phyloP scores from a whole-genome alignment of 2,329 filamentous ascomycete species.

The Penicillium concentricum region DNA sequence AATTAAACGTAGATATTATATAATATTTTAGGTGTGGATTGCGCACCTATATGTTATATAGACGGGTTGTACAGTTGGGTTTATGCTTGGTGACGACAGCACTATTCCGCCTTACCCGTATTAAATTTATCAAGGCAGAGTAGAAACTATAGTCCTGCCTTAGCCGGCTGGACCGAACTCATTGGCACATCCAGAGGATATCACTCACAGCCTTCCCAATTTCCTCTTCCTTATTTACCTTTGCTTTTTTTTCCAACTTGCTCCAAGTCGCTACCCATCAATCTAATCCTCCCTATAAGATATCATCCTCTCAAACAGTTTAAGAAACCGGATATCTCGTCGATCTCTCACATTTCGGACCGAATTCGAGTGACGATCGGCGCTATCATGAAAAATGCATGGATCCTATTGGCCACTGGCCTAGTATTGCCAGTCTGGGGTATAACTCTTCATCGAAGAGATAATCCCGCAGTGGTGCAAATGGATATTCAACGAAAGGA shows the following conservation, averaged over 20 bases:
- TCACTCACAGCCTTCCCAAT: too few species aligned
- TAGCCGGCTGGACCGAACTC: too few species aligned
- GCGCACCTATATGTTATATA: too few species aligned
- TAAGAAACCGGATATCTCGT: neutral
- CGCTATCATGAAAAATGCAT: conserved; percentile 22
- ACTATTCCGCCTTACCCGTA: neutral
- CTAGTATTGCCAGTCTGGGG: conserved; percentile 17
- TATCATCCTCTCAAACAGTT: neutral
- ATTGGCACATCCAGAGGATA: too few species aligned
- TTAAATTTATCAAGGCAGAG: too few species aligned
- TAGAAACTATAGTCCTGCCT: too few species aligned
- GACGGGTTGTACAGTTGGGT: neutral
- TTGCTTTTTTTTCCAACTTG: too few species aligned
- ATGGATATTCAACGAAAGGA: conserved; percentile 53
- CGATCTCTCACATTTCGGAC: conserved; percentile 3
- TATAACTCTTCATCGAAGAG: conserved; percentile 34
- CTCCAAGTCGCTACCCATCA: neutral
- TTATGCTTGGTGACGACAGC: conserved; percentile 6
- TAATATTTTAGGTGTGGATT: neutral
- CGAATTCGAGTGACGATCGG: neutral
- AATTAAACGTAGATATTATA: neutral
- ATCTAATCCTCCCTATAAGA: too few species aligned
- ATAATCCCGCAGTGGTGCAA: conserved; percentile 47
- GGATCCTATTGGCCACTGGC: conserved; percentile 15
- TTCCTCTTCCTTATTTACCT: too few species aligned